Evolutionary conservation across 306 rosid genomes (phyloP), one percentile per base, ranked within the genome.

Genomic region (Cicer cuneatum): DNA sequence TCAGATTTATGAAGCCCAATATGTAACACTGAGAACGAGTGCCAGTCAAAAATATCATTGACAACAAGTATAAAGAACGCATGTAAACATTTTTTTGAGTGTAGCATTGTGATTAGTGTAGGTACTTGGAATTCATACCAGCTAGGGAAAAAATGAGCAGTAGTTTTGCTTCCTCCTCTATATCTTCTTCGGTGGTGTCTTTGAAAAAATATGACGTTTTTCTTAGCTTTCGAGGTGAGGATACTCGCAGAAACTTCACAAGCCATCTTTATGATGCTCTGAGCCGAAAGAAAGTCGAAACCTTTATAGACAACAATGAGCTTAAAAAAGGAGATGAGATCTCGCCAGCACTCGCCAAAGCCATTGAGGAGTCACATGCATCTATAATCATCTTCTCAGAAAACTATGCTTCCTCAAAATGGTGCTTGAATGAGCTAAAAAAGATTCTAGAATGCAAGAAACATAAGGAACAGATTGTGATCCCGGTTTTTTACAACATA

Each of bases 141-240:
- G 9, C 16, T 5, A 0, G 4, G 64, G 4, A 58, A 40, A 6
- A 16, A 58, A 24, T 29, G 16, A 54, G 37, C 61, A 54, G n/a
- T 21, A 29, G 35, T 29, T 29, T 29, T 29, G 14, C 38, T 19
- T 21, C 10, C 21, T 54, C 61, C 14, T 19, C 61, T 8, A 8
- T 16, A 16, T 8, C 33, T 7, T 52, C 59, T 52, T 1, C 56
- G 19, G 61, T 1, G 37, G 37, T 5, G 37, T 10, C 14, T 19
- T 4, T 0, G 7, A 56, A 56, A 56, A 56, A 56, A 10, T 56
- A 21, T 10, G 62, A 56, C 3, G 62, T 56, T 9, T 56, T 56
- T 21, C 38, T 56, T 56, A 56, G 62, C 62, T 56, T 56, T 10
- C 62, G 38, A 10, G 62, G 62, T 56, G 35, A 53, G 60, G 60